Base-by-base conservation (phyloP, 148 eudicot species). In the Amaranthus cruentus region DNA sequence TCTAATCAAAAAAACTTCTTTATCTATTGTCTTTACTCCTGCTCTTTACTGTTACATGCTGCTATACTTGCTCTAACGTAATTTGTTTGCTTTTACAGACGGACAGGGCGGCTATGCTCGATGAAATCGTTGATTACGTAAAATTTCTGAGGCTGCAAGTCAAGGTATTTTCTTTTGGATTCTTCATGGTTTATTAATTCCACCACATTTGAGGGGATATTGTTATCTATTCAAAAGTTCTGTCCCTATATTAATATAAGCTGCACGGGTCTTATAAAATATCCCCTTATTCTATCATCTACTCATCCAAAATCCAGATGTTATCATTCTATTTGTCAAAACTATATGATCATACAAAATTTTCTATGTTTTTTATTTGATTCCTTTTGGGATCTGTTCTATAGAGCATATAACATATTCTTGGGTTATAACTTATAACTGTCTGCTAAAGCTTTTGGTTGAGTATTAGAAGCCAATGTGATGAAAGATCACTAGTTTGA, bases 51-150 rank as follows among this genome's bases (percentile, higher is more conserved):
- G 38, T 68, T 28, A 47, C 54, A 54, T 62, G 59, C 42, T 57
- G 65, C 47, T 56, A 28, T 47, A 46, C 21, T 18, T 58, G 59
- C 38, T 72, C 50, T 70, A 44, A 71, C 58, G n/a, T 61, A 61
- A 60, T 61, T 42, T 6, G 62, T 9, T 75, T 77, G 44, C 56
- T 63, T 66, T 46, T 55, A 68, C 87, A 85, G 87, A 77, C 85
- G n/a, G 87, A 85, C 71, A 80, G 85, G 70, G 87, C 87, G 9
- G 87, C 85, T 69, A 85, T 85, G 87, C 87, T 85, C 66, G 85
- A 84, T 77, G 87, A 84, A 66, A 84, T 84, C 18, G 85, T 82
- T 75, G 87, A 84, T 75, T 84, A 84, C 78, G 87, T 84, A 70
- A 84, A 84, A 71, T 84, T 84, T 75, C 83, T 84, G 63, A 82